A percentile compares a stretch with the other conserved stretches of the same genome.
Conservation (phyloP, 805 yeast genomes). For the Nakazawaea wyomingensis region DNA sequence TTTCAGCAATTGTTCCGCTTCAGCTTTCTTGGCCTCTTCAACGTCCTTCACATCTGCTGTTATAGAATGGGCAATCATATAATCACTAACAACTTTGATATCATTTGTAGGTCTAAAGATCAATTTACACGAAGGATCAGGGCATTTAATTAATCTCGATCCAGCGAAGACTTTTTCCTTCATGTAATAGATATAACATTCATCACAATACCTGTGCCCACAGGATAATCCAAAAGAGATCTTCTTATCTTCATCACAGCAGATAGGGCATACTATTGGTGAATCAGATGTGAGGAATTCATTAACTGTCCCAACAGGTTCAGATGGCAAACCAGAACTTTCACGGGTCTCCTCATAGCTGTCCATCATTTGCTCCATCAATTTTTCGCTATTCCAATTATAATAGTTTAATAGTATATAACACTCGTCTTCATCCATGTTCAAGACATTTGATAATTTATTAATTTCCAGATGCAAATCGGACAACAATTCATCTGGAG, state of each 20-base stretch:
- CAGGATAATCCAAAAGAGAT: constrained; percentile 55
- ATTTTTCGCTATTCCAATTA: constrained; percentile 55
- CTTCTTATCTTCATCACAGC: constrained; percentile 59
- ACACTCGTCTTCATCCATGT: constrained; percentile 33
- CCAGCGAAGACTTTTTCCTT: constrained; percentile 32
- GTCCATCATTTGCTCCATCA: constrained; percentile 51
- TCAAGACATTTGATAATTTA: constrained; percentile 31
- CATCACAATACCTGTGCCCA: constrained; percentile 62
- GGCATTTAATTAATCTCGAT: constrained; percentile 58
- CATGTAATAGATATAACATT: constrained; percentile 64
- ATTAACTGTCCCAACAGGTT: constrained; percentile 23
- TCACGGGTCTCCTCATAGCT: constrained; percentile 26
- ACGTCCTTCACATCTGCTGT: constrained; percentile 12
- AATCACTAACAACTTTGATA: constrained; percentile 26
- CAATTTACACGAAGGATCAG: constrained; percentile 48
- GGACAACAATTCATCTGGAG: constrained; percentile 2
- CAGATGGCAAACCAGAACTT: constrained; percentile 25
- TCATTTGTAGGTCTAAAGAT: constrained; percentile 36
- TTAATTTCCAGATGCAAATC: constrained; percentile 19
- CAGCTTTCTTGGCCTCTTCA: constrained; percentile 13
- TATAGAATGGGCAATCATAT: constrained; percentile 7
- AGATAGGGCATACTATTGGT: constrained; percentile 55
- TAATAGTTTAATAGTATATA: constrained; percentile 40
- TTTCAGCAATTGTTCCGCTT: constrained; percentile 8
- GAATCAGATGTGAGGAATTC: constrained; percentile 17